These are phyloP conservation scores for Leptographium wingfieldii DNA, from an alignment of 2,329 filamentous ascomycete genomes.

Conservation along the genomic window DNA sequence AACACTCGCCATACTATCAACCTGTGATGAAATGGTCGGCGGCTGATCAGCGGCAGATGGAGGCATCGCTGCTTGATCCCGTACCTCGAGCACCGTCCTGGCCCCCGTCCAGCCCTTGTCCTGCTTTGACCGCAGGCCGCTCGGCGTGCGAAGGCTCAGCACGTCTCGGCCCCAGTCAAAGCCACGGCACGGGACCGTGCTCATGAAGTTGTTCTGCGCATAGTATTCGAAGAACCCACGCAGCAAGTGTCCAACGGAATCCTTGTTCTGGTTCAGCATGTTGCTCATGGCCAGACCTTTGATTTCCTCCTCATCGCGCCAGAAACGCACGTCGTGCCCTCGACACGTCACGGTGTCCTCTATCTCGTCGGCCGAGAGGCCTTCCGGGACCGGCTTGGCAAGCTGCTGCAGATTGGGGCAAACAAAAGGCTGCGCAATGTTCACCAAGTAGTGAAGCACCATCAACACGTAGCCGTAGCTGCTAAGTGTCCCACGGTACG, in stretches of 20 bases:
- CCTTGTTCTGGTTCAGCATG: constrained; percentile 53
- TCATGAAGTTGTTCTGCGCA: constrained; percentile 46
- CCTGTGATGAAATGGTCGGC: background rate
- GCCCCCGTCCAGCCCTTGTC: constrained; percentile 81
- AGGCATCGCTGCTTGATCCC: constrained; percentile 19
- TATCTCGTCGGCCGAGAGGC: constrained; percentile 24
- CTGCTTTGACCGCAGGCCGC: constrained; percentile 60
- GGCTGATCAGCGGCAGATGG: constrained; percentile 7
- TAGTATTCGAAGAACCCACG: constrained; percentile 85
- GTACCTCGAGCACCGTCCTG: constrained; percentile 50
- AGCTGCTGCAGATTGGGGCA: constrained; percentile 68
- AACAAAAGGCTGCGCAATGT: constrained; percentile 67
- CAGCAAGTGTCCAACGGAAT: constrained; percentile 59
- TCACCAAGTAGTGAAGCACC: constrained; percentile 83
- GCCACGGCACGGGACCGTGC: constrained; percentile 35
- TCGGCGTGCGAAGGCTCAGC: constrained; percentile 59
- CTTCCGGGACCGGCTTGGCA: constrained; percentile 26
- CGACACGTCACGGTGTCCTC: constrained; percentile 37
- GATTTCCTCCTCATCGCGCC: constrained; percentile 62
- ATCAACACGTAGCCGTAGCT: constrained; percentile 89
- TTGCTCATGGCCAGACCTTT: constrained; percentile 41
- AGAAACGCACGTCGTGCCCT: constrained; percentile 64
- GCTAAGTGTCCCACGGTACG: constrained; percentile 74
- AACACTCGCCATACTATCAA: background rate
- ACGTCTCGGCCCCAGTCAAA: constrained; percentile 78